Evolutionary conservation across 208 protist genomes (phyloP), one percentile per base, ranked within the genome.

Genomic region (Histomonas meleagridis): DNA sequence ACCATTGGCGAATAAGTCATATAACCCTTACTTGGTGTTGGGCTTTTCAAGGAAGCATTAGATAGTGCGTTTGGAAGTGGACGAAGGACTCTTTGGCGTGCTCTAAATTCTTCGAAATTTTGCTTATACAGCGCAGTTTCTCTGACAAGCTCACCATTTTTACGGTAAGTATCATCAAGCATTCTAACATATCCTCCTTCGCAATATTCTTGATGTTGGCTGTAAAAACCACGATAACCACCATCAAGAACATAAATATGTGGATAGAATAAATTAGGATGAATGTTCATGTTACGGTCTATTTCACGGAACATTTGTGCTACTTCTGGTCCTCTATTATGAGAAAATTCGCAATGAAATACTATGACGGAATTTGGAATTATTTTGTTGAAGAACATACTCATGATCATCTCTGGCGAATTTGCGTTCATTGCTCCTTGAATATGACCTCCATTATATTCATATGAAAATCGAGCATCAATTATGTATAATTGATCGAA

Each of bases 311-410:
- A 79, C 5, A 79, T 79, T 48, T 32, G 49, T 18, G 70, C 70
- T 40, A 90, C 48, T 23, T 90, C n/a, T 62, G 79, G 79, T n/a
- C 79, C 79, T 53, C 91, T 26, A 38, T 92, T 62, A 28, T 92
- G 57, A 90, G 91, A 92, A 90, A 90, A 92, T 92, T 92, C 91
- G 65, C 91, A 92, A 79, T 92, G 65, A 53, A 92, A 92, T n/a
- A 92, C 40, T 18, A 76, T 35, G 3, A 46, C 53, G 1, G 55
- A 32, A 35, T 49, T 92, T 40, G 18, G 48, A 40, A 62, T 16
- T 38, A 32, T 23, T 5, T 18, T 32, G 40, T 92, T 53, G 16
- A 69, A 92, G 55, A 92, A 92, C 40, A 91, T 38, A 18, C 65
- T n/a, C 2, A n/a, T 46, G 9, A 92, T 23, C 43, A 51, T 9